Percentiles rank a stretch among this genome's conserved stretches.
These are phyloP conservation scores for Diplocarpon rosae DNA, from an alignment of 2,329 filamentous ascomycete species.

Conservation along the genomic window DNA sequence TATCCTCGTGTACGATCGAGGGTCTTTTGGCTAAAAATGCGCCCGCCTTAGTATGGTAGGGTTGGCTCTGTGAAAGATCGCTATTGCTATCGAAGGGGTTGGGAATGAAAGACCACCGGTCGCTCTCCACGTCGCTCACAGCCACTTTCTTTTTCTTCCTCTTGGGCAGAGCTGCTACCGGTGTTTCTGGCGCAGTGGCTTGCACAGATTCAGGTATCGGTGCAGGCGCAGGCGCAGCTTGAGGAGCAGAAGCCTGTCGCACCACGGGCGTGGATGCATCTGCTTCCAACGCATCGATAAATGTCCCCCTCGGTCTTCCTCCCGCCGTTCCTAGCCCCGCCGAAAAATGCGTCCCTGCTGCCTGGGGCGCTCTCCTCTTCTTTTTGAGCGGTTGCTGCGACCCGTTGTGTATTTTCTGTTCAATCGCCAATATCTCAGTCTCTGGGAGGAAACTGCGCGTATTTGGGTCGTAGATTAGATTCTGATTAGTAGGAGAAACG, in stretches of 20 bases:
- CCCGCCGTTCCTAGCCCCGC: slow-evolving; percentile 39
- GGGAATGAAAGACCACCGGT: slow-evolving; percentile 19
- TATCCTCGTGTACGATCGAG: slow-evolving; percentile 36
- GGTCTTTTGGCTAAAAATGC: slow-evolving; percentile 30
- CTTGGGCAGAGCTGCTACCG: slow-evolving; percentile 1
- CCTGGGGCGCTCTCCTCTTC: slow-evolving; percentile 29
- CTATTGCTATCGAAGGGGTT: slow-evolving; percentile 25
- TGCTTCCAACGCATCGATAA: slow-evolving; percentile 29
- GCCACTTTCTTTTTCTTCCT: slow-evolving; percentile 20
- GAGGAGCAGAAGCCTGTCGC: slow-evolving; percentile 1
- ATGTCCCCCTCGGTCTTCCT: slow-evolving; percentile 38
- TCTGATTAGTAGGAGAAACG: slow-evolving; percentile 29
- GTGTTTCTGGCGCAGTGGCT: slow-evolving; percentile 1
- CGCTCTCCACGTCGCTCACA: slow-evolving; percentile 20
- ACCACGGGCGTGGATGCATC: no score
- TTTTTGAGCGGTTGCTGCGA: slow-evolving; percentile 31
- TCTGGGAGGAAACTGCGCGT: slow-evolving; percentile 50
- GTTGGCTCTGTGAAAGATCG: slow-evolving; percentile 13
- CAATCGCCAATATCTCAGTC: slow-evolving; percentile 32
- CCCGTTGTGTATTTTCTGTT: slow-evolving; percentile 32
- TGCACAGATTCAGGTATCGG: neutral
- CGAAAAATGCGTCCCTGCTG: slow-evolving; percentile 32
- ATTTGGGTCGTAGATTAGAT: slow-evolving; percentile 53
- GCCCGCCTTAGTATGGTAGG: slow-evolving; percentile 16
- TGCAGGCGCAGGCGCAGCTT: slow-evolving; percentile 1